A percentile compares a stretch with the other conserved stretches of the same genome.
Evolutionary conservation across 768 basidiomycete species (phyloP).

Genomic region (Neoboletus magnificus): DNA sequence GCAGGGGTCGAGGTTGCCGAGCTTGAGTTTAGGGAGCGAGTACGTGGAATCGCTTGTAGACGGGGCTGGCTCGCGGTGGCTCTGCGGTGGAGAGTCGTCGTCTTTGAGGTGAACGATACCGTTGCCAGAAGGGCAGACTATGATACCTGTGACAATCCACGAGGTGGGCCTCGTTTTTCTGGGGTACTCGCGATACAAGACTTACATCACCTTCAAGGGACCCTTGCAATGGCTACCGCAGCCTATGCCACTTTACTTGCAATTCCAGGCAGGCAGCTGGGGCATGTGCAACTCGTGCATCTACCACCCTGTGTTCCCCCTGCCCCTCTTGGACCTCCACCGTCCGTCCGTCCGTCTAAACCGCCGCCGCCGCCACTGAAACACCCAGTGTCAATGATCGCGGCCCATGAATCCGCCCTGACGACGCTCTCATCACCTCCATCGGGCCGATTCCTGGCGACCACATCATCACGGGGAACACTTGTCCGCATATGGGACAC

Average conservation of each 20-base stretch:
- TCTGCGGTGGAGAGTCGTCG: constrained; percentile 71
- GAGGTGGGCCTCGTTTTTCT: constrained; percentile 47
- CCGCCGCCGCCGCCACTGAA: constrained; percentile 56
- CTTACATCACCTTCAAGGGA: constrained; percentile 44
- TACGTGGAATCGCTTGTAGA: constrained; percentile 74
- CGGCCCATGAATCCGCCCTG: constrained; percentile 77
- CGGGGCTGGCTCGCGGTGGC: constrained; percentile 84
- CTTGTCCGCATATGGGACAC: constrained; percentile 87
- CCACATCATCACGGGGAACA: constrained; percentile 80
- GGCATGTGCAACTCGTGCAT: constrained; percentile 85
- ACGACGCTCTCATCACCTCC: constrained; percentile 74
- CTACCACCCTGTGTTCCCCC: constrained; percentile 76
- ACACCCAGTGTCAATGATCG: constrained; percentile 75
- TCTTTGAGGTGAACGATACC: constrained; percentile 65
- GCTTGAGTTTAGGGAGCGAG: constrained; percentile 83
- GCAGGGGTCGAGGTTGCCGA: constrained; percentile 77
- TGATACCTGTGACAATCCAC: constrained; percentile 85
- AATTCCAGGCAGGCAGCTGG: constrained; percentile 80
- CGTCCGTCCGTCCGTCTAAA: constrained; percentile 48
- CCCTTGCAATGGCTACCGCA: constrained; percentile 77
- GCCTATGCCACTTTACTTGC: constrained; percentile 77
- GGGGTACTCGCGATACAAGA: background rate
- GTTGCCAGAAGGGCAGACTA: constrained; percentile 69
- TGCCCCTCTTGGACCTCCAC: constrained; percentile 52
- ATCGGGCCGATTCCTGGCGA: constrained; percentile 78